Evolutionary conservation across 2,329 filamentous ascomycete species (phyloP), one percentile per base, ranked within the genome.

Genomic region (Leptographium flavum): DNA sequence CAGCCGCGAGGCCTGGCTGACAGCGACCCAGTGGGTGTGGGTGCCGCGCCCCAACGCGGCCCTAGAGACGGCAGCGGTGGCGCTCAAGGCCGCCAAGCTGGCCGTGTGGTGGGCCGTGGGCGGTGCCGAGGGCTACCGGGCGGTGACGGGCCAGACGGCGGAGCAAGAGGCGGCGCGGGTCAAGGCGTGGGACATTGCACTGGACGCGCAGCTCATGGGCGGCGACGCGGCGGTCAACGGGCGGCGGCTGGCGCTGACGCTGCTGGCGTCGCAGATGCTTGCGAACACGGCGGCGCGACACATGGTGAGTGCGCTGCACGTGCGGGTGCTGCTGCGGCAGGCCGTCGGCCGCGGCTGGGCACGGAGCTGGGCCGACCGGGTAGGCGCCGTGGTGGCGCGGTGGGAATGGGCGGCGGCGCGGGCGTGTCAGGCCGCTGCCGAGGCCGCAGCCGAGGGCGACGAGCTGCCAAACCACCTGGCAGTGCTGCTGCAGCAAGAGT

Each of bases 281-380:
- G 87, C 88, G 11, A 79, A 86, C 48, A 92, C 85, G 1, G 87
- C 90, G 1, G 72, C 75, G 40, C 75, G 87, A 37, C 71, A 94
- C 45, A 94, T 95, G 85, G 74, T 94, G 46, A 93, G 94, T 61
- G 85, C 90, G 1, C 68, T 96, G 32, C 90, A 96, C 57, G 82
- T 93, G 49, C 83, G 87, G n/a, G 76, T 95, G 38, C 72, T 95
- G 30, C 71, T 94, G 33, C 94, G 86, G 84, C 81, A 87, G 53
- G 58, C 78, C 9, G 79, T 11, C 14, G 40, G 81, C 32, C 76
- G 52, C 66, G 76, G 17, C 63, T 88, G 48, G 87, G 85, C 25
- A 75, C 80, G 28, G 81, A 79, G 55, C 62, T 93, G n/a, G n/a
- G n/a, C n/a, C n/a, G n/a, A n/a, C n/a, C n/a, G n/a, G n/a, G n/a